Base-by-base conservation (phyloP, 352 stramenopile genomes). In the Globisporangium camurandrum region DNA sequence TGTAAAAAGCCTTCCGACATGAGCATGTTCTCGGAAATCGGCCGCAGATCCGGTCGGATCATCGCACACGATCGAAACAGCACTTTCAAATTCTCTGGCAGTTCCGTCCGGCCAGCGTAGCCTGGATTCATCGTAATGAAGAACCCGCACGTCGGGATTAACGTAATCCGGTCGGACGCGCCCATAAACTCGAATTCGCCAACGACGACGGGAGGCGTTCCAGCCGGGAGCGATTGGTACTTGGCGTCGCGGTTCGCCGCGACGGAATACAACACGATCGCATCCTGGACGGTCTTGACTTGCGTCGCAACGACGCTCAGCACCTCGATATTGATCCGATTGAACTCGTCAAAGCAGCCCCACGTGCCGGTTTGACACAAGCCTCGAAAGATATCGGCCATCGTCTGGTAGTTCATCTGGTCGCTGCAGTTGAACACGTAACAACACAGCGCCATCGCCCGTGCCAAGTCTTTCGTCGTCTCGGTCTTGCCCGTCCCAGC, bases 81-180 rank as follows among this genome's bases (percentile, higher is more conserved):
- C 54, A 93, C 85, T 51, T 96, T 97, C 1, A 97, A 55, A 45
- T 96, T 96, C 46, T 93, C 85, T 6, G 85, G 84, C 5, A 96
- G 69, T 47, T 96, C 81, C 0, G 79, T 92, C 4, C 82, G 79
- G 11, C 80, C 91, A 11, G 87, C 86, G 48, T 97, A 97, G 7
- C 91, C 91, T 9, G 90, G 91, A 66, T 97, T 97, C 91, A 97
- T 97, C 9, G 91, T 97, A 54, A 97, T 97, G 62, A 96, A 97
- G 64, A 97, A 96, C 4, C 88, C 88, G 42, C 83, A 93, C 1
- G 81, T 95, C 11, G 83, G 83, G 34, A 94, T 93, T 26, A 94
- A 52, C 4, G 79, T 91, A 57, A 93, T 93, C 7, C 79, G 73
- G 45, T 95, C 84, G 0, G 82, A 91, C 8, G 79, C 70, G 0